A percentile compares a stretch with the other conserved stretches of the same genome.
Conservation (phyloP, 495 filamentous ascomycete genomes). For the Lasiosphaeria miniovina region DNA sequence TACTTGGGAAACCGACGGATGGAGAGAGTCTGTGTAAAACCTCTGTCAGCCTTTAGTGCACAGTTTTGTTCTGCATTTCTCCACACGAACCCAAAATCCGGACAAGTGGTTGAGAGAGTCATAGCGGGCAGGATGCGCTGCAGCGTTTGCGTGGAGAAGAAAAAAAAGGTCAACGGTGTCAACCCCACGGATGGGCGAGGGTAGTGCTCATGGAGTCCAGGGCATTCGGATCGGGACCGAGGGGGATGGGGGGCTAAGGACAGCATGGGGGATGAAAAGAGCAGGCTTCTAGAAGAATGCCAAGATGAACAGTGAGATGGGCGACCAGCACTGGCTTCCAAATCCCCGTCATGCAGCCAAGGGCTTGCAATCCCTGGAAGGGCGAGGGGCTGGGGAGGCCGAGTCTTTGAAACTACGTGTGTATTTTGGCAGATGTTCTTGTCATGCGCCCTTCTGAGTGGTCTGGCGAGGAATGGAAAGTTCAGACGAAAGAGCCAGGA, state of each 20-base stretch:
- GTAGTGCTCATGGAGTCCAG: not conserved
- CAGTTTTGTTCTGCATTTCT: constrained; percentile 12
- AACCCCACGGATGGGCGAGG: constrained; percentile 5
- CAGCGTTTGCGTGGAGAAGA: constrained; percentile 10
- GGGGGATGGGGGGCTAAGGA: not conserved
- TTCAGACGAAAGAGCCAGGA: constrained; percentile 23
- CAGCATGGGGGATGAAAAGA: constrained; percentile 9
- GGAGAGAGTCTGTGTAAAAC: constrained; percentile 15
- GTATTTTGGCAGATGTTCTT: constrained; percentile 20
- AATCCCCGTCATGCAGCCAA: constrained; percentile 18
- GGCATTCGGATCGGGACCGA: not conserved
- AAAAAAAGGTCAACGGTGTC: constrained; percentile 8
- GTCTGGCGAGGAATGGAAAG: constrained; percentile 10
- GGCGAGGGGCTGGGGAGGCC: constrained; percentile 3
- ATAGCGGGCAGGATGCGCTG: constrained; percentile 26
- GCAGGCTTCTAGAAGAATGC: constrained; percentile 28
- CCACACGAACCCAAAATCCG: constrained; percentile 17
- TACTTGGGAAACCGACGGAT: constrained; percentile 7
- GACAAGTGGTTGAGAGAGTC: constrained; percentile 17
- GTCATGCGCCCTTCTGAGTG: constrained; percentile 16
- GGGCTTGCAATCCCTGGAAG: constrained; percentile 5
- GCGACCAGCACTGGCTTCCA: constrained; percentile 11
- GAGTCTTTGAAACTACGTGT: constrained; percentile 25
- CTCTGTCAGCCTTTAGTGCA: constrained; percentile 1
- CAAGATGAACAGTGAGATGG: constrained; percentile 1